phyloP scores from a whole-genome alignment of 1,284 basidiomycete species.

The Cryptococcus sp. region DNA sequence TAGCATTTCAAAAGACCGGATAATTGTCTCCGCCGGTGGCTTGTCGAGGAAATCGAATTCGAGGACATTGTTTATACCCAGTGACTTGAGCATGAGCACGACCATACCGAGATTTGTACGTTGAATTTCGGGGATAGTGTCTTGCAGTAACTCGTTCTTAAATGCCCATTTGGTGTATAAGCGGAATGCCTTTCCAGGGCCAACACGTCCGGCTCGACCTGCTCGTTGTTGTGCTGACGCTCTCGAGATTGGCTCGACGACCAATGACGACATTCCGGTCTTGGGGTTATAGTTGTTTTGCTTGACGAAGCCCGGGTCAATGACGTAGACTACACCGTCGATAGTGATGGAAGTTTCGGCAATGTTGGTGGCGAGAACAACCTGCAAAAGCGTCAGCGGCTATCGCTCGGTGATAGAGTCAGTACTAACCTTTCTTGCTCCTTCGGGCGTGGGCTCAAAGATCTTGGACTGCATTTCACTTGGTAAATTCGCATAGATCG shows the following conservation, averaged over 20 bases:
- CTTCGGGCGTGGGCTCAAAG: slow-evolving; percentile 96
- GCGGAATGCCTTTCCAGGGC: slow-evolving; percentile 97
- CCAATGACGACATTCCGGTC: slow-evolving; percentile 92
- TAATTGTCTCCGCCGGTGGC: slow-evolving; percentile 92
- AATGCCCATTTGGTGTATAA: slow-evolving; percentile 67
- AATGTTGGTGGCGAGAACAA: slow-evolving; percentile 97
- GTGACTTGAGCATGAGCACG: slow-evolving; percentile 63
- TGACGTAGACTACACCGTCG: slow-evolving; percentile 96
- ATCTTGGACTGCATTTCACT: slow-evolving; percentile 99
- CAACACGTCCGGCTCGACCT: slow-evolving; percentile 94
- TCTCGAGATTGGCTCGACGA: slow-evolving; percentile 91
- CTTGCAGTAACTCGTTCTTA: slow-evolving; percentile 63
- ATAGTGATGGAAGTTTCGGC: slow-evolving; percentile 98
- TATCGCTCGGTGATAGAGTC: not conserved
- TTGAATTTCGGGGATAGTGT: slow-evolving; percentile 63
- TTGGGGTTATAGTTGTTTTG: slow-evolving; percentile 96
- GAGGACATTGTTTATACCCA: slow-evolving; percentile 65
- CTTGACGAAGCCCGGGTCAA: slow-evolving; percentile 96
- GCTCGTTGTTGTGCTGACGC: slow-evolving; percentile 97
- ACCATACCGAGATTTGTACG: slow-evolving; percentile 56
- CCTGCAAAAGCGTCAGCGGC: slow-evolving; percentile 47
- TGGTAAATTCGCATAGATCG: slow-evolving; percentile 96
- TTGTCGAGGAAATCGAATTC: slow-evolving; percentile 66
- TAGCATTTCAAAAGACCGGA: slow-evolving; percentile 87
- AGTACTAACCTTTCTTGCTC: slow-evolving; percentile 74